Base-by-base conservation (phyloP, 257 asterid species). In the Solanum peruvianum region DNA sequence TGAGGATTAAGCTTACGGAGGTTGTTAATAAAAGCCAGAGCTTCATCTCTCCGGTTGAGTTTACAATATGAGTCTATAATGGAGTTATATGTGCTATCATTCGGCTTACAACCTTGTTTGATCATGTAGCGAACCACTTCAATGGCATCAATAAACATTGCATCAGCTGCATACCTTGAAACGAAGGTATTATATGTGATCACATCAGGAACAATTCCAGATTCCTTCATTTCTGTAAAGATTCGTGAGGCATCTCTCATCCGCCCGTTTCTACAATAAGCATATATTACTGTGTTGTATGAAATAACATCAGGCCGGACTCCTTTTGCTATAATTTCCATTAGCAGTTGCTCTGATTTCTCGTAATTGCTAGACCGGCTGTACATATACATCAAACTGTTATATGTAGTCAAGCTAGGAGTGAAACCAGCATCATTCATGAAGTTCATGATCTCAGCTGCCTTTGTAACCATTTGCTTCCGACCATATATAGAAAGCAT, bases 401-500 rank as follows among this genome's bases (percentile, higher is more conserved):
- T 95, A 88, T 96, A 95, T 2, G 99, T 96, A 2, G 99, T 86
- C 91, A 96, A 82, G 72, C 94, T 96, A 47, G 95, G 95, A 2
- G 98, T 92, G 91, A 90, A 92, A 18, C 98, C 98, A 11, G 89
- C 91, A 80, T 89, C 80, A 25, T 84, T 91, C 97, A 96, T 93
- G 91, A 93, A 92, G 84, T 86, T 87, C 41, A 95, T 86, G 75
- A 94, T 92, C 90, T 94, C 97, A 42, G 92, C 91, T 6, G 94
- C 98, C 87, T 94, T 92, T 27, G 89, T 91, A 23, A 87, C 88
- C 94, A 95, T 91, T 67, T 94, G 98, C 88, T 98, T 92, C 75
- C 99, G 87, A 4, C 99, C 98, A 76, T 97, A 97, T 29, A 95
- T 94, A 39, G 98, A 94, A 87, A 96, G 91, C 98, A 95, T 94